Percentiles rank a stretch among this genome's conserved stretches.
Conservation (phyloP, 2,329 filamentous ascomycete species). For the Cladosporium sphaerospermum region DNA sequence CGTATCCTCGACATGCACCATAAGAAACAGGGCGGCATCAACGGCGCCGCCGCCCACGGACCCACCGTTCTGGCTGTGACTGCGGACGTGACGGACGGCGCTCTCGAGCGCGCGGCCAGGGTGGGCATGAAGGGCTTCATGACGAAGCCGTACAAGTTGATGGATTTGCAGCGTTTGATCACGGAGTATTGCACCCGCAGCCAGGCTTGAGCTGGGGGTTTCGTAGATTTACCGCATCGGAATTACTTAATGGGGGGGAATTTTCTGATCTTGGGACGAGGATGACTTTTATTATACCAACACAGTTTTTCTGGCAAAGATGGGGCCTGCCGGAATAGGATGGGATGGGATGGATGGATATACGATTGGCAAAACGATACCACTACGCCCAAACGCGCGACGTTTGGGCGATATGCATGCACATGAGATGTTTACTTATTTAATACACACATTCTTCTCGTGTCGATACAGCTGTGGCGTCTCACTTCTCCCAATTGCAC, state of each 20-base stretch:
- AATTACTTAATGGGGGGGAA: not conserved
- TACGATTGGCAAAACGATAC: no score
- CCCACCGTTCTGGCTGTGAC: constrained; percentile 55
- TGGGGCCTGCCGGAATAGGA: no score
- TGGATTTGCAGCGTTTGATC: constrained; percentile 57
- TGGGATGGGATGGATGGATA: no score
- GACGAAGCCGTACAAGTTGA: constrained; percentile 61
- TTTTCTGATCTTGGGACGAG: not conserved
- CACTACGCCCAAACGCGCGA: no score
- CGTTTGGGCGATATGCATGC: no score
- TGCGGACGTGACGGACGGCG: constrained; percentile 60
- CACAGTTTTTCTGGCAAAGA: no score
- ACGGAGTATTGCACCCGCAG: constrained; percentile 36
- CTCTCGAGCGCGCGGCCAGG: constrained; percentile 52
- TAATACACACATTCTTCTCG: no score
- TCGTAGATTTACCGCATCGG: not conserved
- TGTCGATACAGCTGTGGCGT: no score
- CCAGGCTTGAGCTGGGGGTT: not conserved
- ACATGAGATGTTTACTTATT: no score
- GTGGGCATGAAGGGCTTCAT: constrained; percentile 64
- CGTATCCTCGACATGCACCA: constrained; percentile 51
- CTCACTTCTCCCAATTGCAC: no score
- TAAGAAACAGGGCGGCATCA: not conserved
- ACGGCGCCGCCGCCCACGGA: constrained; percentile 4
- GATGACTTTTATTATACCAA: not conserved